These are phyloP conservation scores for Saccharomycopsis hybrid DNA, from an alignment of 1,139 yeast species.

Conservation along the genomic window DNA sequence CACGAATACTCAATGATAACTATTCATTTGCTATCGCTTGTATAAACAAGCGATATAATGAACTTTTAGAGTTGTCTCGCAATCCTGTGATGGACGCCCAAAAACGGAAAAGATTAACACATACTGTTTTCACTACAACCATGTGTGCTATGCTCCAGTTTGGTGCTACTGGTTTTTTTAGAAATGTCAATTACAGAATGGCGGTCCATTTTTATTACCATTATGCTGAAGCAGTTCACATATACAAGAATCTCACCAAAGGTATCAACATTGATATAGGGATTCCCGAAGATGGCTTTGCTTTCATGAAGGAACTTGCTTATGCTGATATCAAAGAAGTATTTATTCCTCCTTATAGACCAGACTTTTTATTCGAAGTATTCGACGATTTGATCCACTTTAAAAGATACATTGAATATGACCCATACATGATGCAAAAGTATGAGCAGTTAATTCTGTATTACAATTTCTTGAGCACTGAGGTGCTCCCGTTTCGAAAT, in stretches of 20 bases:
- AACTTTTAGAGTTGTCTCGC: no score
- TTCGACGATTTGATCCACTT: slow-evolving; percentile 5
- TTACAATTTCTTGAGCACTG: slow-evolving; percentile 6
- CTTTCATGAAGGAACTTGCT: slow-evolving; percentile 11
- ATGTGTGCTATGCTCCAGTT: slow-evolving; percentile 12
- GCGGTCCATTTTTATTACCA: slow-evolving; percentile 13
- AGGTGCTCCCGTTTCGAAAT: slow-evolving; percentile 13
- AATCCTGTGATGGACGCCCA: no score
- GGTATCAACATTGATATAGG: slow-evolving; percentile 3
- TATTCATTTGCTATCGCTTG: slow-evolving; percentile 2
- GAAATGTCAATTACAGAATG: slow-evolving; percentile 6
- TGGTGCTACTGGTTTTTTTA: slow-evolving; percentile 7
- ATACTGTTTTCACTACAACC: slow-evolving; percentile 4
- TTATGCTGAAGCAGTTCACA: slow-evolving; percentile 4
- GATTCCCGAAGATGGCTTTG: slow-evolving; percentile 14
- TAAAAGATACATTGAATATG: slow-evolving; percentile 4
- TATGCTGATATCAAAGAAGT: slow-evolving; percentile 14
- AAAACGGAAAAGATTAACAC: not conserved
- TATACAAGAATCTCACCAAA: slow-evolving; percentile 2
- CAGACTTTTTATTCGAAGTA: slow-evolving; percentile 8
- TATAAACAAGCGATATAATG: slow-evolving; percentile 7
- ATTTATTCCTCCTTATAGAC: slow-evolving; percentile 15
- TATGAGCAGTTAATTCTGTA: slow-evolving; percentile 1
- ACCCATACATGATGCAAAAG: not conserved
- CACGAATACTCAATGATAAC: not conserved